Percentiles rank a stretch among this genome's conserved stretches.
These are phyloP conservation scores for Coemansia sp. DNA, from an alignment of 192 early-diverging fungal species.

Conservation along the genomic window DNA sequence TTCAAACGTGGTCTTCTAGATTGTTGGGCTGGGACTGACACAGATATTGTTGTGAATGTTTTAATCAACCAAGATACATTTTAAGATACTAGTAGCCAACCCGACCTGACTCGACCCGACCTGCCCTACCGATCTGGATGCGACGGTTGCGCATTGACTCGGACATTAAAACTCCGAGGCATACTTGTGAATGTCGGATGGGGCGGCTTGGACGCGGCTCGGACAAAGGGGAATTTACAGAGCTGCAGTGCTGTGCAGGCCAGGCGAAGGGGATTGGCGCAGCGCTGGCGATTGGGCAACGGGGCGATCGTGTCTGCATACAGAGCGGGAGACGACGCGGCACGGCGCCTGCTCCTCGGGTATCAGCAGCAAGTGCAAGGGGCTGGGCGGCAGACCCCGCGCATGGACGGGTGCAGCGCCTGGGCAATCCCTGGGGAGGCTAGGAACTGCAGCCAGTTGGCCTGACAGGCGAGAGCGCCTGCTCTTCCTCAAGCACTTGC, in stretches of 20 bases:
- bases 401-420: not conserved
- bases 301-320: slow-evolving; percentile 16
- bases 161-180: too few species aligned
- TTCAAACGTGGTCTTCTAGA: too few species aligned
- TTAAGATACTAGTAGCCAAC: too few species aligned
- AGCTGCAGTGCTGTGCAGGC: slow-evolving; percentile 1
- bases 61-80: not conserved
- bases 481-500: not conserved
- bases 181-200: too few species aligned
- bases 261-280: slow-evolving; percentile 10
- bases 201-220: not conserved
- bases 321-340: not conserved
- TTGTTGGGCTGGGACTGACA: too few species aligned
- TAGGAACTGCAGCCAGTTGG: slow-evolving; percentile 1
- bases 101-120: not conserved
- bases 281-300: slow-evolving; percentile 7
- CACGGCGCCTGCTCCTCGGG: not conserved
- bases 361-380: slow-evolving; percentile 3
- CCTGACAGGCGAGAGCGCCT: not conserved
- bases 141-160: too few species aligned
- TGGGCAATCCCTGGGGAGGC: slow-evolving; percentile 11
- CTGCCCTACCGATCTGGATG: not conserved
- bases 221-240: not conserved
- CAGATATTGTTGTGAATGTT: not conserved
- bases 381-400: slow-evolving; percentile 1